Conservation (phyloP, 768 basidiomycete genomes). For the Pleurotus sapidus region DNA sequence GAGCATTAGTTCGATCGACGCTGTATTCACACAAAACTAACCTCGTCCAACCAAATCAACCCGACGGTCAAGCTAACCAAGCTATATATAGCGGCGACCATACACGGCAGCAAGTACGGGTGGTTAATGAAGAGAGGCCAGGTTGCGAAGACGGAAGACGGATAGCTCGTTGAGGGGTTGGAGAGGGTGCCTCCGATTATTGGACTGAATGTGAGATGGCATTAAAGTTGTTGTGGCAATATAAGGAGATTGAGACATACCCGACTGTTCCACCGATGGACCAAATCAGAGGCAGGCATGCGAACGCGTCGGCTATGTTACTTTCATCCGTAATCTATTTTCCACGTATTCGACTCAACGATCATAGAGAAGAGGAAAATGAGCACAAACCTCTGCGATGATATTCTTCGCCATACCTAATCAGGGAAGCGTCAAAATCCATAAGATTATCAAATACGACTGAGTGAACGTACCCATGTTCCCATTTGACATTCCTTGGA, state of each 20-base stretch:
- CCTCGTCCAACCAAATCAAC: constrained; percentile 25
- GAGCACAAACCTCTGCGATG: constrained; percentile 15
- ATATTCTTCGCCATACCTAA: constrained; percentile 20
- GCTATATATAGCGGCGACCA: constrained; percentile 20
- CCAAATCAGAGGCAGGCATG: constrained; percentile 22
- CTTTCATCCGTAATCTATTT: constrained; percentile 15
- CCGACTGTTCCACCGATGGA: constrained; percentile 11
- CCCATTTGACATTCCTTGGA: constrained; percentile 35
- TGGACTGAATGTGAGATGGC: constrained; percentile 12
- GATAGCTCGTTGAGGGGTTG: constrained; percentile 24
- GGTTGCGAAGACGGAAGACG: constrained; percentile 20
- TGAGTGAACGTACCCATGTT: constrained; percentile 27
- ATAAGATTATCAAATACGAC: not conserved
- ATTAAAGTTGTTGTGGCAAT: too few species aligned
- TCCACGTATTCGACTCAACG: not conserved
- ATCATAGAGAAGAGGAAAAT: not conserved
- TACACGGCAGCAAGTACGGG: constrained; percentile 36
- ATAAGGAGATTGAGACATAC: not conserved
- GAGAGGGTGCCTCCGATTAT: constrained; percentile 31
- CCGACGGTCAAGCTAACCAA: constrained; percentile 18
- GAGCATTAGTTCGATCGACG: too few species aligned
- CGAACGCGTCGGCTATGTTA: constrained; percentile 21
- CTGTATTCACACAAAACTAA: constrained; percentile 20
- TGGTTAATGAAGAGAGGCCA: constrained; percentile 17
- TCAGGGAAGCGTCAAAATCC: not conserved